A percentile compares a stretch with the other conserved stretches of the same genome.
Conservation (phyloP, 2,329 filamentous ascomycete species). For the Periconia sp. region DNA sequence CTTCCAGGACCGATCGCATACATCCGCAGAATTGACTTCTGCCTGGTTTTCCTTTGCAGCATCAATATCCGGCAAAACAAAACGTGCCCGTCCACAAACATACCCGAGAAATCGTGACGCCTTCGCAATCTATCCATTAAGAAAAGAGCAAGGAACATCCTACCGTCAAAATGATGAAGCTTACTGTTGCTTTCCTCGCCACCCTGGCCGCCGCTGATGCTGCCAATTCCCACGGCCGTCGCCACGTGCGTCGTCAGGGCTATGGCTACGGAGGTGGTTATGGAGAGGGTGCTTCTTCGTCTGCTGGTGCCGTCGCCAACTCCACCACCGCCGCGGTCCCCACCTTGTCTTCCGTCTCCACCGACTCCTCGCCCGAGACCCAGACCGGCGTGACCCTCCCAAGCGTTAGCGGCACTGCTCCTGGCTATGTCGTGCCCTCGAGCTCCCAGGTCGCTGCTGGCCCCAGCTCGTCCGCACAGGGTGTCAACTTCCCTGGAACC, state of each 20-base stretch:
- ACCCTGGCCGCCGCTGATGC: slow-evolving; percentile 39
- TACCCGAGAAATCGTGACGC: slow-evolving; percentile 15
- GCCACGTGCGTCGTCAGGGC: slow-evolving; percentile 34
- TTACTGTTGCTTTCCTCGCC: slow-evolving; percentile 40
- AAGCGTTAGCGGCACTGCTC: too few relatives aligned
- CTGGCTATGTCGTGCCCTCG: too few relatives aligned
- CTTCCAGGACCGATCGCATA: slow-evolving; percentile 37
- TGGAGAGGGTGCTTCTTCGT: slow-evolving; percentile 1
- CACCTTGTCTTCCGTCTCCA: too few relatives aligned
- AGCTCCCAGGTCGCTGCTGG: too few relatives aligned
- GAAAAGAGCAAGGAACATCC: slow-evolving; percentile 33
- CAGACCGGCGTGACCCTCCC: too few relatives aligned
- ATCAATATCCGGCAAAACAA: slow-evolving; percentile 28
- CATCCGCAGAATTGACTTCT: slow-evolving; percentile 39
- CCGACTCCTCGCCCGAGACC: too few relatives aligned
- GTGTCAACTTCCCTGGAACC: neutral
- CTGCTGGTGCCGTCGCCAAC: slow-evolving; percentile 3
- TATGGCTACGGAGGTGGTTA: slow-evolving; percentile 8
- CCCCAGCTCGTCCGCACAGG: neutral
- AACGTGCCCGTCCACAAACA: slow-evolving; percentile 6
- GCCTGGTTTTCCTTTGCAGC: slow-evolving; percentile 28
- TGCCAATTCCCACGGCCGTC: slow-evolving; percentile 34
- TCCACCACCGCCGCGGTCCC: neutral
- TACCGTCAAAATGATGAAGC: slow-evolving; percentile 40
- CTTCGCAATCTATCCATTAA: slow-evolving; percentile 19